phyloP scores from a whole-genome alignment of 345 rosid genomes.

The Balakata baccata region DNA sequence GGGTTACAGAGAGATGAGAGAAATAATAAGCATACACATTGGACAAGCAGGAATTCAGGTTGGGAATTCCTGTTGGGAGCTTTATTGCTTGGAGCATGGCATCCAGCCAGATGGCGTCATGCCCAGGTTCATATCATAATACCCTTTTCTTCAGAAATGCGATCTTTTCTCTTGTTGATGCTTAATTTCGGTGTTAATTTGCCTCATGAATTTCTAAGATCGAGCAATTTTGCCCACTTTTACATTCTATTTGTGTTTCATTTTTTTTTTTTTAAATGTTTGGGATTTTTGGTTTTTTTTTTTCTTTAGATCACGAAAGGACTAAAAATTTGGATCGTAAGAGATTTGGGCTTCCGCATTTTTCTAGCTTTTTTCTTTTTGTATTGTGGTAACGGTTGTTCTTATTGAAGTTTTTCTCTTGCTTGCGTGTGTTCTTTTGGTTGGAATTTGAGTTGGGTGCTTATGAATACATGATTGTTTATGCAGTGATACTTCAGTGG shows the following conservation, averaged over 20 bases:
- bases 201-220: not conserved
- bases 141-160: not conserved
- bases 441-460: not conserved
- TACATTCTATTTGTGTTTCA: not conserved
- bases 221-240: not conserved
- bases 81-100: constrained; percentile 33
- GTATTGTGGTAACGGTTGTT: not conserved
- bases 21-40: constrained; percentile 37
- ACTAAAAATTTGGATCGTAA: not conserved
- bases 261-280: not conserved
- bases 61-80: constrained; percentile 38
- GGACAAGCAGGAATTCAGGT: constrained; percentile 42
- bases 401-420: too few species aligned
- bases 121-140: constrained; percentile 23
- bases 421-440: not conserved
- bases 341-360: not conserved
- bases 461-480: not conserved
- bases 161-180: not conserved
- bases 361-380: too few species aligned
- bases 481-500: constrained; percentile 30
- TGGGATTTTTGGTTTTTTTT: not conserved
- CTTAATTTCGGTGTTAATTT: not conserved
- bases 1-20: constrained; percentile 26
- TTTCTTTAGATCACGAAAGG: not conserved
- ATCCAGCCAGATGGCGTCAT: constrained; percentile 32